These are phyloP conservation scores for Cylindricascospora bacillispora DNA, from an alignment of 1,139 yeast genomes.

Conservation along the genomic window DNA sequence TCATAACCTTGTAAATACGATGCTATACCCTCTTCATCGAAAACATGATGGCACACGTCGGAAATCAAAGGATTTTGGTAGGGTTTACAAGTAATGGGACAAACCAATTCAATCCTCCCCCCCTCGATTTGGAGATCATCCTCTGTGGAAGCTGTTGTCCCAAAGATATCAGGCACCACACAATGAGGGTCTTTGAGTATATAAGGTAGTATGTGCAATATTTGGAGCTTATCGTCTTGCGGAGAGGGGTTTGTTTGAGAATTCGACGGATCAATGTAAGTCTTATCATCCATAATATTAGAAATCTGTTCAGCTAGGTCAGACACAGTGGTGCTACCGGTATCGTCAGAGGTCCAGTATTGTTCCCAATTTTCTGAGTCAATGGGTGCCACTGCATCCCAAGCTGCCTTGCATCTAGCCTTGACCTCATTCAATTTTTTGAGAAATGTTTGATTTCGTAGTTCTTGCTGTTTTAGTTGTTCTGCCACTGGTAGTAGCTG, in stretches of 20 bases:
- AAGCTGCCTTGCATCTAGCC: no score
- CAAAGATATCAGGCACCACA: constrained; percentile 12
- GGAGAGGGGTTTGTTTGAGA: no score
- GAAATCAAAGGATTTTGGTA: constrained; percentile 44
- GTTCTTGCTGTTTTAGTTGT: no score
- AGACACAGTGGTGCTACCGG: no score
- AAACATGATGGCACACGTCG: constrained; percentile 45
- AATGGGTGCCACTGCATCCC: no score
- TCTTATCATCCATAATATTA: background rate
- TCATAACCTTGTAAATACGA: constrained; percentile 11
- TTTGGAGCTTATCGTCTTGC: no score
- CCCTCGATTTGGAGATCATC: constrained; percentile 54
- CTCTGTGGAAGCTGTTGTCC: constrained; percentile 26
- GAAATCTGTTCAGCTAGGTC: background rate
- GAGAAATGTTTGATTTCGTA: no score
- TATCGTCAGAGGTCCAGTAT: no score
- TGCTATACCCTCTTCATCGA: constrained; percentile 36
- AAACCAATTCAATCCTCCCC: constrained; percentile 49
- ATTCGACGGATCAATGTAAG: no score
- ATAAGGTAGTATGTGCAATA: constrained; percentile 17
- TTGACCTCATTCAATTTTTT: no score
- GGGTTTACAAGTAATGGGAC: constrained; percentile 47
- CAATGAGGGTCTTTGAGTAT: constrained; percentile 20
- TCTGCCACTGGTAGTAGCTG: no score
- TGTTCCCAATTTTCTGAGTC: no score